Percentiles rank a stretch among this genome's conserved stretches.
Evolutionary conservation across 2,329 filamentous ascomycete species (phyloP).

Genomic region (Colletotrichum sp.): DNA sequence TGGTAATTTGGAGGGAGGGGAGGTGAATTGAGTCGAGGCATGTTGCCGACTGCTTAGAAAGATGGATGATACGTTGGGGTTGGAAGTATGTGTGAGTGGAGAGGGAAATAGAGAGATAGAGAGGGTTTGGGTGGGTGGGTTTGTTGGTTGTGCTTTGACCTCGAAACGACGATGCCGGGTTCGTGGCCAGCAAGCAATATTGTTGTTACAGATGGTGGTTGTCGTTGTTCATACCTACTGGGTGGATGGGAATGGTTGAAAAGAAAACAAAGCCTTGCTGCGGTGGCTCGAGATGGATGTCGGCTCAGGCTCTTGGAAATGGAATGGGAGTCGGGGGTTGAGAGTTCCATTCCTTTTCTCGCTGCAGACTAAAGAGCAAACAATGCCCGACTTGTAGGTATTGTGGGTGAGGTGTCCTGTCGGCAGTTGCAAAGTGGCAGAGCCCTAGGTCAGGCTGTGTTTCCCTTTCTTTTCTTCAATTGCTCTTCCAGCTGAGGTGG

Average conservation of each 20-base stretch:
- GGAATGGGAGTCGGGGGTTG: neutral
- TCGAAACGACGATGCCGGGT: neutral
- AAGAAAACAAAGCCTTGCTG: neutral
- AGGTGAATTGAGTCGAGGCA: neutral
- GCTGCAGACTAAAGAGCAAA: neutral
- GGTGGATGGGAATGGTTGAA: neutral
- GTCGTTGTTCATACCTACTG: neutral
- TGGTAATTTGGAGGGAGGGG: neutral
- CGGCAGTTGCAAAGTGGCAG: neutral
- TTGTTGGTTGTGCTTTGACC: constrained; percentile 11
- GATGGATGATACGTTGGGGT: neutral
- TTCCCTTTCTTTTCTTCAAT: neutral
- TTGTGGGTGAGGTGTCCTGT: neutral
- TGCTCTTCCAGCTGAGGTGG: no score
- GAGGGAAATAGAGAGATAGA: neutral
- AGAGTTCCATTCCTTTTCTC: neutral
- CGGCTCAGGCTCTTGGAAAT: neutral
- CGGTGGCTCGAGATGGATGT: neutral
- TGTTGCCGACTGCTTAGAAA: neutral
- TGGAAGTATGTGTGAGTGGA: neutral
- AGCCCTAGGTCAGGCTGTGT: neutral
- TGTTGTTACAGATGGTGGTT: neutral
- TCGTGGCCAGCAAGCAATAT: neutral
- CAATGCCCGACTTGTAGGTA: neutral
- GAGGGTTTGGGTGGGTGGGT: neutral